phyloP scores from a whole-genome alignment of 2,329 filamentous ascomycete genomes.

The Ophiostoma sp. region DNA sequence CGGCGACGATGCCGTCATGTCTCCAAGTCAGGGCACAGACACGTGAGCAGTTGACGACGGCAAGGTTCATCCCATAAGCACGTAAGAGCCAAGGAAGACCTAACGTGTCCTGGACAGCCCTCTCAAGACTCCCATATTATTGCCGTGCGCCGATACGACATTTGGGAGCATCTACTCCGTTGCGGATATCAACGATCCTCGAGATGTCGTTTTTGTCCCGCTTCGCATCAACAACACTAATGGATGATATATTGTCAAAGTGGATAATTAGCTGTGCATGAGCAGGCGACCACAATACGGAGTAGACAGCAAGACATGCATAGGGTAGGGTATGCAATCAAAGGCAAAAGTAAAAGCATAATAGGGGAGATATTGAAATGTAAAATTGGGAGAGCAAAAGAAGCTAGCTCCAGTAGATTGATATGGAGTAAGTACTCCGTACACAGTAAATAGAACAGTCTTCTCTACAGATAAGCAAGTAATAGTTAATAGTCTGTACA shows the following conservation, averaged over 20 bases:
- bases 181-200: background rate
- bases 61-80: conserved; percentile 5
- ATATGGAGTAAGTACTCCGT: background rate
- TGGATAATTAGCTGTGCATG: background rate
- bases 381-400: background rate
- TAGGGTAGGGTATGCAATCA: background rate
- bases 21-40: background rate
- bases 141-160: background rate
- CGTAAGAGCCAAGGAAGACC: background rate
- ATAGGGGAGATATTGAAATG: background rate
- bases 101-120: background rate
- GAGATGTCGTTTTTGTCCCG: background rate
- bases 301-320: background rate
- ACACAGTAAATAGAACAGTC: background rate
- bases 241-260: background rate
- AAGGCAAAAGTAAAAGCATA: background rate
- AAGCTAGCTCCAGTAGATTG: background rate
- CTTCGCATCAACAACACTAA: background rate
- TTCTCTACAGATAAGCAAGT: too few relatives aligned
- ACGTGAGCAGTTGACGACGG: background rate
- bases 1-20: background rate
- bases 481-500: too few relatives aligned
- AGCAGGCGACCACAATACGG: background rate
- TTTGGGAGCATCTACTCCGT: conserved; percentile 1
- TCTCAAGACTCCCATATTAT: background rate